These are phyloP conservation scores for Pleurotus platypus DNA, from an alignment of 768 basidiomycete genomes.

Conservation along the genomic window DNA sequence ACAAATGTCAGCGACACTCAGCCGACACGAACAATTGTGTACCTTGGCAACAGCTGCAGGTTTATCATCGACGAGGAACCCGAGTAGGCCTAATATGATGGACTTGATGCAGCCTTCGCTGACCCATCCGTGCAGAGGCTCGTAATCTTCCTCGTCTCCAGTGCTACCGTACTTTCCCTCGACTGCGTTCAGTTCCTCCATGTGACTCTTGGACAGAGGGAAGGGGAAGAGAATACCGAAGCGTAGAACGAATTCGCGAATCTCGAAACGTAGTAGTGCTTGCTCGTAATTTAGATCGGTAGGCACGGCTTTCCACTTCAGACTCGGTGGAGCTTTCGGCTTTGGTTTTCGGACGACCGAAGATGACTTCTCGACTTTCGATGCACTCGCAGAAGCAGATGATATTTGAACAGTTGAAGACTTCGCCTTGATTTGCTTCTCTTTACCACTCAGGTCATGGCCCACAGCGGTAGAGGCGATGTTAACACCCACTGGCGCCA, in stretches of 20 bases:
- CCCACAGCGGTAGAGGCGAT: too few species aligned
- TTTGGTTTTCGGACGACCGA: slow-evolving; percentile 23
- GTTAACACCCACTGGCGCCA: too few species aligned
- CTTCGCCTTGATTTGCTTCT: too few species aligned
- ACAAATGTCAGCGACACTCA: slow-evolving; percentile 8
- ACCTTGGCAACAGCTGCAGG: slow-evolving; percentile 35
- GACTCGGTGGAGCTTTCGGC: slow-evolving; percentile 36
- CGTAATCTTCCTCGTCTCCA: slow-evolving; percentile 30
- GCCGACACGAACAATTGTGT: not conserved
- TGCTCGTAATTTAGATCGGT: slow-evolving; percentile 39
- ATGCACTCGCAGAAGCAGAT: not conserved
- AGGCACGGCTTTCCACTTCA: slow-evolving; percentile 53
- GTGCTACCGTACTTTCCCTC: slow-evolving; percentile 24
- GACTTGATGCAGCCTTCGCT: slow-evolving; percentile 63
- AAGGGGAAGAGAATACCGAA: slow-evolving; percentile 50
- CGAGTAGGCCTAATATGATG: slow-evolving; percentile 59
- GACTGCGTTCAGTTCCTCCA: slow-evolving; percentile 65
- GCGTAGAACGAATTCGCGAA: slow-evolving; percentile 72
- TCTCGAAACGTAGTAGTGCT: slow-evolving; percentile 59
- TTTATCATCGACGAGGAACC: slow-evolving; percentile 44
- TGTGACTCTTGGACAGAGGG: slow-evolving; percentile 35
- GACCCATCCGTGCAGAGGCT: slow-evolving; percentile 50
- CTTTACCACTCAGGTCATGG: too few species aligned
- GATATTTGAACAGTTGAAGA: not conserved
- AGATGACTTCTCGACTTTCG: slow-evolving; percentile 9